Conservation (phyloP, 2,329 filamentous ascomycete species). For the Paraconiothyrium sp. region DNA sequence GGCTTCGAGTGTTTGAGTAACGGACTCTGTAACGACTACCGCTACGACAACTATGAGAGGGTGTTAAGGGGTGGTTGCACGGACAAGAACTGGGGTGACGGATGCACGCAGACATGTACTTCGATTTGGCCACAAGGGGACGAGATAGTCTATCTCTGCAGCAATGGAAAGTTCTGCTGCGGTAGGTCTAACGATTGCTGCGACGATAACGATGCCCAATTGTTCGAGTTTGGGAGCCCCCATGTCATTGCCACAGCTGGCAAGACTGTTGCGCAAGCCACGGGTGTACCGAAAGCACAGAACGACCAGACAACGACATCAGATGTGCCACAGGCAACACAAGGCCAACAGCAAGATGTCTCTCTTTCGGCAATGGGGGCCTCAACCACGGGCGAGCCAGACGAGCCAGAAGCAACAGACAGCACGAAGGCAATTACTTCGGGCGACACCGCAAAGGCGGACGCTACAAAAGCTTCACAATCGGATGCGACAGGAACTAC, state of each 20-base stretch:
- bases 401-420: neutral
- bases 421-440: neutral
- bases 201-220: constrained; percentile 8
- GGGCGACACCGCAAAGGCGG: neutral
- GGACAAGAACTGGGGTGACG: constrained; percentile 23
- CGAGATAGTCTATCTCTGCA: constrained; percentile 29
- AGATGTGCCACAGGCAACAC: neutral
- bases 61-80: constrained; percentile 32
- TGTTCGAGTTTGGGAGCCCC: constrained; percentile 22
- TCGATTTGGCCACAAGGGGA: constrained; percentile 31
- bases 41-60: constrained; percentile 27
- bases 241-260: constrained; percentile 24
- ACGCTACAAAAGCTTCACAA: neutral
- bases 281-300: neutral
- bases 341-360: neutral
- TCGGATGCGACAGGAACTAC: neutral
- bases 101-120: constrained; percentile 23
- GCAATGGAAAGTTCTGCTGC: constrained; percentile 31
- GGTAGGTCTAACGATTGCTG: constrained; percentile 22
- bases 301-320: constrained; percentile 1
- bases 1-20: constrained; percentile 30
- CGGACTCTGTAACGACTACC: constrained; percentile 29
- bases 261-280: constrained; percentile 10
- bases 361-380: neutral
- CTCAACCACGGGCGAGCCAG: neutral